These are phyloP conservation scores for Auxenochlorella pyrenoidosa DNA, from an alignment of 139 green algal species.

Conservation along the genomic window DNA sequence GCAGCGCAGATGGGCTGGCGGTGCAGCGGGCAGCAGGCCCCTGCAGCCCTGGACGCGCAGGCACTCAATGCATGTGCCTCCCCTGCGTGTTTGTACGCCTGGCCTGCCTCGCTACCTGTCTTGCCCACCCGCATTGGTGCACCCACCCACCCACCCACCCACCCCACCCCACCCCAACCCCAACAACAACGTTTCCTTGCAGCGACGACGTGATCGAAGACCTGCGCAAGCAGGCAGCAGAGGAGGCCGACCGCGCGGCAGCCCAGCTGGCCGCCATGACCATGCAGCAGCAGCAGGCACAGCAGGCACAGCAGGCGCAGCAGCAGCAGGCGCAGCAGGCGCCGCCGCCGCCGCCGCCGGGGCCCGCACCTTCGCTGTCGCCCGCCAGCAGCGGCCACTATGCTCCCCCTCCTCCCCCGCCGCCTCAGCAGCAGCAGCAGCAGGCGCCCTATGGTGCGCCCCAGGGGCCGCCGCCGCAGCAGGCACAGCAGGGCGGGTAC, in stretches of 20 bases:
- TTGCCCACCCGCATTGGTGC: no score
- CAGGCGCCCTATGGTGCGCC: not conserved
- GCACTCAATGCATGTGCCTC: no score
- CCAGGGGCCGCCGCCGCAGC: not conserved
- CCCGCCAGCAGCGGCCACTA: not conserved
- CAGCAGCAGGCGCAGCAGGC: not conserved
- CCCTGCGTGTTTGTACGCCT: no score
- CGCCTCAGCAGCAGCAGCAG: not conserved
- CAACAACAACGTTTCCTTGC: no score
- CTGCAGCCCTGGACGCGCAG: no score
- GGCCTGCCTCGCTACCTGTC: no score
- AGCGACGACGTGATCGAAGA: slow-evolving; percentile 62
- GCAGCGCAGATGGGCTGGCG: no score
- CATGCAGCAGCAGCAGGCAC: slow-evolving; percentile 19
- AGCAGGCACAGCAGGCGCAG: slow-evolving; percentile 11
- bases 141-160: not conserved
- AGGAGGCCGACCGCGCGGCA: slow-evolving; percentile 24
- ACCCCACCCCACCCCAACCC: not conserved
- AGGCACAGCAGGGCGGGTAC: not conserved
- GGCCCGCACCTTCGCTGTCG: not conserved
- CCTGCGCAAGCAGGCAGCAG: slow-evolving; percentile 25
- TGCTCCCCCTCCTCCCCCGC: not conserved
- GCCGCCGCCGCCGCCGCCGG: not conserved
- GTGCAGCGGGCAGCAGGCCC: no score
- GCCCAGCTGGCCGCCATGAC: slow-evolving; percentile 18